Percentiles rank a stretch among this genome's conserved stretches.
phyloP scores from a whole-genome alignment of 164 flowering plant species.

The Saururus chinensis region DNA sequence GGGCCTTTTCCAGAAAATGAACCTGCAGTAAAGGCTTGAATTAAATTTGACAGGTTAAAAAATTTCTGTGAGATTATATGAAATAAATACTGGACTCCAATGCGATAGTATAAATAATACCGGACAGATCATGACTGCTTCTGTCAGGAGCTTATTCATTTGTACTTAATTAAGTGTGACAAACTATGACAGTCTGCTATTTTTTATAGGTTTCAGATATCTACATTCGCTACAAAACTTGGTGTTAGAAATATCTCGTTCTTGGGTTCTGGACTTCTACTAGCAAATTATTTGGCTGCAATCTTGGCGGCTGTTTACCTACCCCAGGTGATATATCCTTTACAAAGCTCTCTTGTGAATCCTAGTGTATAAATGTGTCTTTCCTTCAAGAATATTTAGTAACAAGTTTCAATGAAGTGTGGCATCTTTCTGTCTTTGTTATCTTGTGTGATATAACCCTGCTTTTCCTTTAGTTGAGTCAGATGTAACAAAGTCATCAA shows the following conservation, averaged over 20 bases:
- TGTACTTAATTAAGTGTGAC: no score
- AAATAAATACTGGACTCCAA: no score
- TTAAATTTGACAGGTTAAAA: no score
- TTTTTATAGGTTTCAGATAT: slow-evolving; percentile 76
- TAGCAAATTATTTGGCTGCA: slow-evolving; percentile 72
- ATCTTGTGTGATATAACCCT: neutral
- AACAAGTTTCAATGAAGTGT: no score
- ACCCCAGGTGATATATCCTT: slow-evolving; percentile 57
- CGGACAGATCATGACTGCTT: no score
- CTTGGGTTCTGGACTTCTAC: slow-evolving; percentile 79
- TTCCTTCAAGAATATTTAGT: no score
- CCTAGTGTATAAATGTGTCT: neutral
- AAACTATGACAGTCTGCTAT: neutral
- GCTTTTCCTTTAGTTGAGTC: neutral
- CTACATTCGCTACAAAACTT: slow-evolving; percentile 93
- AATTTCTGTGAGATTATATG: no score
- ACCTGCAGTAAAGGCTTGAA: no score
- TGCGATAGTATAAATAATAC: no score
- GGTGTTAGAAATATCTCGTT: slow-evolving; percentile 91
- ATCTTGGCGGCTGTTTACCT: slow-evolving; percentile 64
- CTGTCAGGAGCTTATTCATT: neutral
- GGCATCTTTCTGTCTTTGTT: no score
- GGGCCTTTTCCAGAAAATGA: no score
- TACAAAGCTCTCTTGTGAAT: neutral
- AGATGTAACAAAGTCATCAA: neutral